Evolutionary conservation across 169 alveolate species (phyloP), one percentile per base, ranked within the genome.

Genomic region (Cryptosporidium felis): DNA sequence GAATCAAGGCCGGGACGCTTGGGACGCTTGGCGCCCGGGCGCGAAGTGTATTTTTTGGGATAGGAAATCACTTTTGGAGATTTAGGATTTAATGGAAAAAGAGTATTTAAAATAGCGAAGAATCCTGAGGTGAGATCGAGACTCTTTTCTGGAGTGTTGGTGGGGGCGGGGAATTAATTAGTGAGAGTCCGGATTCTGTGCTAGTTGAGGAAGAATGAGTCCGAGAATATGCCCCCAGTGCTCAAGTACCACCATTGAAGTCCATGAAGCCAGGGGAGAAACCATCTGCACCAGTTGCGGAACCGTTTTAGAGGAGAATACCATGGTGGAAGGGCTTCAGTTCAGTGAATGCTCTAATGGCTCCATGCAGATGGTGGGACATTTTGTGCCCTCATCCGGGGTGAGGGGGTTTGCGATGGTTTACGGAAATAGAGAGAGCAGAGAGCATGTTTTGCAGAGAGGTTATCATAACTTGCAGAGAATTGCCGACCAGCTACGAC

Each of bases 231-330:
- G 85, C 45, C 85, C 85, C 28, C 85, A 74, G 34, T 74, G 85
- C 41, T 74, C 85, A 3, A 74, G 85, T 34, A 9, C 67, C 9
- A 74, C 74, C 38, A 74, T 74, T 53, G 85, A 74, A 23, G 59
- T 56, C 6, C 85, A 74, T 40, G 93, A 91, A 56, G 94, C 91
- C 46, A 92, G 90, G 88, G 96, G 96, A 51, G 96, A 94, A 90
- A 91, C 92, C 45, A 90, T 94, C 80, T 94, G 96, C 82, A 91
- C 90, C 23, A 91, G 89, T 62, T 94, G 96, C 65, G 96, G 96
- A 3, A 91, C 95, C 0, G 96, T 94, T 38, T 74, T 94, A 32
- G 95, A 94, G 89, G 96, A 94, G 88, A 92, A 91, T 80, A 90
- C 92, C 42, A 92, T 94, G 51, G 92, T 94, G 6, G 96, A 93